Conservation (phyloP, 2,329 filamentous ascomycete species). For the Microdochium paspali region DNA sequence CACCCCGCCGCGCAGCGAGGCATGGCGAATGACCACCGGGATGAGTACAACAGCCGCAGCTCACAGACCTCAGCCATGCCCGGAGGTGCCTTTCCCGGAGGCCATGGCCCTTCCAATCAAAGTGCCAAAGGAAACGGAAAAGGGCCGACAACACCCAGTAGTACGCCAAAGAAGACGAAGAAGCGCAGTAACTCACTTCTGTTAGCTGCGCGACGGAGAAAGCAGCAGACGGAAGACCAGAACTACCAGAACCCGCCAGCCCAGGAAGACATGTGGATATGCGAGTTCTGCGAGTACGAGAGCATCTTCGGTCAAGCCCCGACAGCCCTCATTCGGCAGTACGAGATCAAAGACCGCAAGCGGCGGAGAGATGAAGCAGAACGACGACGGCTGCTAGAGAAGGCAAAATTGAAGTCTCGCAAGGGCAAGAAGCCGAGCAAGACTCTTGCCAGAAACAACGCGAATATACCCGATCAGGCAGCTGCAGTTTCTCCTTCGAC, state of each 20-base stretch:
- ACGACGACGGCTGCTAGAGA: conserved; percentile 74
- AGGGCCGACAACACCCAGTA: conserved; percentile 24
- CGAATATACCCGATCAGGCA: conserved; percentile 12
- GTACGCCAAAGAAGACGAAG: conserved; percentile 49
- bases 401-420: conserved; percentile 86
- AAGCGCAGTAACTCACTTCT: conserved; percentile 64
- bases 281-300: conserved; percentile 97
- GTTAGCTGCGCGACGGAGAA: conserved; percentile 67
- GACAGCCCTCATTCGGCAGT: conserved; percentile 74
- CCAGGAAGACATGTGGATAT: conserved; percentile 78
- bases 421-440: conserved; percentile 82
- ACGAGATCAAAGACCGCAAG: conserved; percentile 88
- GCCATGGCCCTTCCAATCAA: neutral
- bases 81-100: neutral
- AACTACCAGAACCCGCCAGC: conserved; percentile 67
- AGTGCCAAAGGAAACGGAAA: conserved; percentile 22
- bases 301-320: conserved; percentile 86
- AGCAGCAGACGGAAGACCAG: conserved; percentile 64
- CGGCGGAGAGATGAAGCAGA: conserved; percentile 80
- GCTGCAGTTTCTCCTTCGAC: neutral
- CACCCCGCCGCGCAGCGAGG: conserved; percentile 12
- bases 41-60: conserved; percentile 6
- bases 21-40: conserved; percentile 7
- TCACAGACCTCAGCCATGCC: conserved; percentile 4
- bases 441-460: conserved; percentile 39